Percentiles rank a stretch among this genome's conserved stretches.
Evolutionary conservation across 2,329 filamentous ascomycete species (phyloP).

Genomic region (Curvularia lunata): DNA sequence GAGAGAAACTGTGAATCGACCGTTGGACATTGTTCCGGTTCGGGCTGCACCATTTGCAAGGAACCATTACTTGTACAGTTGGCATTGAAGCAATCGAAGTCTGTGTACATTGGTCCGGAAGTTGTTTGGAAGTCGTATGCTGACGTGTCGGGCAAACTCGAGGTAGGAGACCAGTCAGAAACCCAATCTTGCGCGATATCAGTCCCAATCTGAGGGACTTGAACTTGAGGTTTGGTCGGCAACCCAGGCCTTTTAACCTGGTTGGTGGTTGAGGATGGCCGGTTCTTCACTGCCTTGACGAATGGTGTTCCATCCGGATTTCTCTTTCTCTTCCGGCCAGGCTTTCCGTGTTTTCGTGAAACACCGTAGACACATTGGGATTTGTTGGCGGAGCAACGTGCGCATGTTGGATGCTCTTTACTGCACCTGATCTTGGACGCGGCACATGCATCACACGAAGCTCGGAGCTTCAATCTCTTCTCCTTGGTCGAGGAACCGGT

Average conservation of each 20-base stretch:
- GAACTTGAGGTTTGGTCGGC: constrained; percentile 30
- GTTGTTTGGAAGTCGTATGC: constrained; percentile 40
- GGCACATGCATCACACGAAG: constrained; percentile 48
- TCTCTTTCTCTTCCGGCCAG: constrained; percentile 41
- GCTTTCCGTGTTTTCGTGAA: constrained; percentile 47
- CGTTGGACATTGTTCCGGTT: constrained; percentile 23
- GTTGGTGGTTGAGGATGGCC: constrained; percentile 38
- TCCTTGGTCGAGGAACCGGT: constrained; percentile 22
- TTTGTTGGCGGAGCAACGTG: constrained; percentile 39
- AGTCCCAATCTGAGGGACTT: constrained; percentile 25
- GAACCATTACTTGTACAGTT: constrained; percentile 34
- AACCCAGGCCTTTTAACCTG: constrained; percentile 40
- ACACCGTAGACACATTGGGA: constrained; percentile 43
- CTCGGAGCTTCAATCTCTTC: constrained; percentile 41
- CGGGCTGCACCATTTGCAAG: constrained; percentile 20
- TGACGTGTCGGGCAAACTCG: constrained; percentile 34
- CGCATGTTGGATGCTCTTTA: constrained; percentile 44
- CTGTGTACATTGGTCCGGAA: constrained; percentile 35
- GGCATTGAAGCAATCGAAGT: constrained; percentile 30
- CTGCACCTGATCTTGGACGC: constrained; percentile 49
- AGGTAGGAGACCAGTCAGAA: constrained; percentile 35
- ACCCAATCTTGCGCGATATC: constrained; percentile 29
- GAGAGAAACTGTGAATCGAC: constrained; percentile 35
- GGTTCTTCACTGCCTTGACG: constrained; percentile 38
- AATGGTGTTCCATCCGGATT: constrained; percentile 43